Base-by-base conservation (phyloP, 768 basidiomycete genomes). In the Suillus americanus region DNA sequence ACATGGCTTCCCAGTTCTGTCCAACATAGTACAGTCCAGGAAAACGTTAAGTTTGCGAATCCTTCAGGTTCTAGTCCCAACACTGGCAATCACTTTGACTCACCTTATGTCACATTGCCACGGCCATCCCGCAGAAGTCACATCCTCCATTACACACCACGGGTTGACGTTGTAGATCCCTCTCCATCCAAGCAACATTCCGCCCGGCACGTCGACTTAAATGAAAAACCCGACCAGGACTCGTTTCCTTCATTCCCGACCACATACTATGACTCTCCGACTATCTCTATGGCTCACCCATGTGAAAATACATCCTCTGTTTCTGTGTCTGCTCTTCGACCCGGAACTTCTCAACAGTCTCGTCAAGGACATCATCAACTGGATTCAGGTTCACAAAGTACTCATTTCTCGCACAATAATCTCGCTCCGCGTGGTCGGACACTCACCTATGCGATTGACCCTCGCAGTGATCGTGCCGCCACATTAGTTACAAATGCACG, bases 21-120 rank as follows among this genome's bases (percentile, higher is more conserved):
- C 18, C 56, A 59, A 10, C 56, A 59, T 28, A 40, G 18, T 16
- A 41, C 38, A 40, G 18, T 59, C 38, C 38, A 59, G 38, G 56
- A 40, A 9, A 41, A 40, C 16, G 56, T 28, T 40, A 40, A 40
- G 12, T 40, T 41, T 59, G 56, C 38, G 38, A 59, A 40, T 28
- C 25, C 38, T 23, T 18, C 23, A 25, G 23, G 16, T 18, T 40
- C 56, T 28, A 41, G 38, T 41, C 25, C 38, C 56, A 41, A 40
- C 25, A 41, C 25, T 5, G 82, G 85, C 23, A 84, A 85, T 48
- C 83, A 82, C 65, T 83, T 83, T 68, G 79, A 83, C 67, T 81
- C 84, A 4, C 83, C 84, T 73, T 86, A 84, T 70, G 75, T 82
- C 13, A 79, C 80, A 6, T 67, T 82, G 16, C 61, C 77, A 28